Conservation (phyloP, 2,329 filamentous ascomycete species). For the Talaromyces rugulosus region DNA sequence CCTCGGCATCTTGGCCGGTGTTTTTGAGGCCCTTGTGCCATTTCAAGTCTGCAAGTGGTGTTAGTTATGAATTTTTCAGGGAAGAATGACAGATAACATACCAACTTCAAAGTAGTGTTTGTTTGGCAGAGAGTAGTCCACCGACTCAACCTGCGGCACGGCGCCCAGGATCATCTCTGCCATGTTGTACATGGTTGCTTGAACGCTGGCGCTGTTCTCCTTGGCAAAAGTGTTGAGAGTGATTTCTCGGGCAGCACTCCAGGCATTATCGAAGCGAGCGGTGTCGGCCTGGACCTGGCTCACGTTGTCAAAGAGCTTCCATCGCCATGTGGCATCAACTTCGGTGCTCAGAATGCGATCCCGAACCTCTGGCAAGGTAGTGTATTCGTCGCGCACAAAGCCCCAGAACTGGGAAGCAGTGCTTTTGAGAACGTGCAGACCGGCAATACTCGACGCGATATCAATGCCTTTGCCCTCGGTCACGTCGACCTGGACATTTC, state of each 20-base stretch:
- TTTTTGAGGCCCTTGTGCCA: conserved; percentile 97
- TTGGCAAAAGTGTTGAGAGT: conserved; percentile 89
- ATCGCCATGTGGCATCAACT: conserved; percentile 81
- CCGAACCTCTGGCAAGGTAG: conserved; percentile 83
- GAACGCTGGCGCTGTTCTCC: conserved; percentile 88
- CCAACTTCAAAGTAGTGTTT: conserved; percentile 98
- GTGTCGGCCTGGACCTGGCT: conserved; percentile 62
- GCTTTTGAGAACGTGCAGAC: conserved; percentile 87
- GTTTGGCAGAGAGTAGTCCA: conserved; percentile 85
- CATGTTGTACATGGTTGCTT: conserved; percentile 99
- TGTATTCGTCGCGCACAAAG: conserved; percentile 90
- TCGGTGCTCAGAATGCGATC: conserved; percentile 94
- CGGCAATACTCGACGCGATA: conserved; percentile 72
- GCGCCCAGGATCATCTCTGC: conserved; percentile 75
- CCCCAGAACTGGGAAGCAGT: conserved; percentile 95
- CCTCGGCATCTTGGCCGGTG: conserved; percentile 90
- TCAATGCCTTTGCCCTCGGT: conserved; percentile 65
- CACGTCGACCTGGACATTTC: conserved; percentile 71
- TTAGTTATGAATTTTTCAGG: conserved; percentile 1
- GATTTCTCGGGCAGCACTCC: conserved; percentile 70
- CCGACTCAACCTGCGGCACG: conserved; percentile 66
- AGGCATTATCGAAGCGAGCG: conserved; percentile 72
- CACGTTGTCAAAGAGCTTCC: conserved; percentile 66
- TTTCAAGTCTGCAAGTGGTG: conserved; percentile 64
- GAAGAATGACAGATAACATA: conserved; percentile 19